Evolutionary conservation across 179 eudicot genomes (phyloP), one percentile per base, ranked within the genome.

Genomic region (Beta corolliflora): DNA sequence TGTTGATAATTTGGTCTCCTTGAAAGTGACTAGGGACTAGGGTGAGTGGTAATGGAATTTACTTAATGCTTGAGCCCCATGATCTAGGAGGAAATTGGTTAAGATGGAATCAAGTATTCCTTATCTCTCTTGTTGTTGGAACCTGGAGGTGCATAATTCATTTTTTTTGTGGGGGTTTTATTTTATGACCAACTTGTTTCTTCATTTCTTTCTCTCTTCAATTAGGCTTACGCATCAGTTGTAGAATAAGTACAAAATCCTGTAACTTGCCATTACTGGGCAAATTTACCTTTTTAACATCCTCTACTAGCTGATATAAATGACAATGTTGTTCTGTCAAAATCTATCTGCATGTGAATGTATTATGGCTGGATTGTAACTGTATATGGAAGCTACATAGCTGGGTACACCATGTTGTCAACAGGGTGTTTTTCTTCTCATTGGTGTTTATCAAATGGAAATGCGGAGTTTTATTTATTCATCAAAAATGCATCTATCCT

Each of bases 231-330:
- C 12, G 23, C 21, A 44, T 44, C 52, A 13, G n/a, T 16, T 68
- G n/a, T 41, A 16, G n/a, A 14, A 36, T 68, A 9, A 23, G 41
- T 25, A 25, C 41, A 25, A 5, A 11, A 60, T n/a, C 25, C 6
- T 60, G n/a, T 19, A 64, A 11, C 41, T 25, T 29, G 69, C 69
- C 23, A 13, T 64, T 3, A 23, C 44, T 64, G 11, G 41, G 16
- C 68, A 41, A 67, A 13, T 68, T 36, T 18, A 14, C 52, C 36
- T 36, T 16, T 68, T 7, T 1, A 41, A 15, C 50, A 68, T 68
- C 50, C 50, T 74, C 16, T 74, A 16, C 69, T 9, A 76, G 56
- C 65, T 61, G 13, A 61, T 76, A 11, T 61, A 46, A 76, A 45
- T 76, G 70, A 21, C 16, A 41, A 9, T 3, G 44, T 13, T 73